Evolutionary conservation across 257 asterid species (phyloP), one percentile per base, ranked within the genome.

Genomic region (Solanum etuberosum): DNA sequence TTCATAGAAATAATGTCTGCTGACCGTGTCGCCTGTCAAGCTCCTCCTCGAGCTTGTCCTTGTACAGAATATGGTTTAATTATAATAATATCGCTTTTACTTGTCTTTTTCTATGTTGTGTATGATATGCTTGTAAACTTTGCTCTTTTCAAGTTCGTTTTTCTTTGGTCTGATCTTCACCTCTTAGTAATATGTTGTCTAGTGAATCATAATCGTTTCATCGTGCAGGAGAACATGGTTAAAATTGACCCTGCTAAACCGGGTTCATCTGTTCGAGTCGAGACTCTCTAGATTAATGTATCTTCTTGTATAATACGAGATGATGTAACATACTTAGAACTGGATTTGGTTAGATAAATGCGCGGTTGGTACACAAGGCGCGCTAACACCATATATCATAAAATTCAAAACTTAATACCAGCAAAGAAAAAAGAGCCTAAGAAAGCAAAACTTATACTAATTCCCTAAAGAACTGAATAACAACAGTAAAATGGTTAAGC

Each of bases 1-100:
- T 46, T 35, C 2, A n/a, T 21, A 38, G n/a, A 65, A 90, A 87
- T 88, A 88, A 88, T 73, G 89, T 88, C 67, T 42, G 76, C n/a
- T 5, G 29, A 46, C 54, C 29, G 63, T 1, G 6, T 4, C 15
- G 15, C 23, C 15, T 5, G 80, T 25, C 9, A 43, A 12, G 63
- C 63, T 40, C 61, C 40, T 70, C 6, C 9, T 27, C 37, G 8
- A 6, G 70, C 57, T 31, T 71, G 72, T 43, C 70, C 70, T 85
- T 42, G 82, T 85, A 42, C 82, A 42, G 27, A 61, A 12, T 40
- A n/a, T 27, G 29, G 67, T 40, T 43, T 76, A n/a, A 63, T 2
- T 63, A 63, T 15, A 70, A 29, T 46, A 25, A 16, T 27, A 37
- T 16, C 16, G 9, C 65, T 80, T 77, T 14, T 25, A 25, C 40